phyloP scores from a whole-genome alignment of 306 rosid species.

The Lathyrus sativus region DNA sequence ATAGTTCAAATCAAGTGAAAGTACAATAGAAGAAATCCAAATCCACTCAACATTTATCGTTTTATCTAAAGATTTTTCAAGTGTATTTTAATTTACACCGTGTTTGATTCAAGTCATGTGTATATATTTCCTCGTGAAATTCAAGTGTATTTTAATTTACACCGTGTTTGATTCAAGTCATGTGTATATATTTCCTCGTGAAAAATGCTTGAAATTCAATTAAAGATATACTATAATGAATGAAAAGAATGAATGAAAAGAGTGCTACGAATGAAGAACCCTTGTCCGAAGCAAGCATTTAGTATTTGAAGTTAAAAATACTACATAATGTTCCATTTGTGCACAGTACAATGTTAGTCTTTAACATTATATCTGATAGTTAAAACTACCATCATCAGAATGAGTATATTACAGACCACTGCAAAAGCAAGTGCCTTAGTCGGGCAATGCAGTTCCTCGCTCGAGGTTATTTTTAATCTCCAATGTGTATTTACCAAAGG shows the following conservation, averaged over 20 bases:
- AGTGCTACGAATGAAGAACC: slow-evolving; percentile 1
- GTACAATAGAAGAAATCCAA: no score
- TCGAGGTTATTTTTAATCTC: slow-evolving; percentile 98
- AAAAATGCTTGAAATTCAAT: not conserved
- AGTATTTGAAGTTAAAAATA: slow-evolving; percentile 25
- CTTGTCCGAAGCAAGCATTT: not conserved
- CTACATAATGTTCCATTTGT: slow-evolving; percentile 9
- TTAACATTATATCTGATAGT: no score
- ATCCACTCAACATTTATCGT: not conserved
- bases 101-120: no score
- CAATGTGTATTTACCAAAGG: slow-evolving; percentile 94
- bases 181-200: not conserved
- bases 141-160: not conserved
- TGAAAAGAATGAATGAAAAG: no score
- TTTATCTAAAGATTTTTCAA: not conserved
- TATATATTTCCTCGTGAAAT: no score
- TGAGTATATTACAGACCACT: not conserved
- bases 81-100: no score
- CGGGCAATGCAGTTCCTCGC: slow-evolving; percentile 97
- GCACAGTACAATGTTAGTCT: no score
- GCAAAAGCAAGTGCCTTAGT: slow-evolving; percentile 49
- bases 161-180: not conserved
- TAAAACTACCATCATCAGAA: no score
- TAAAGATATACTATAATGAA: not conserved
- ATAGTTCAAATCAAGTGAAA: no score